Conservation (phyloP, 108 stramenopile species). For the Cyclotella sp. region DNA sequence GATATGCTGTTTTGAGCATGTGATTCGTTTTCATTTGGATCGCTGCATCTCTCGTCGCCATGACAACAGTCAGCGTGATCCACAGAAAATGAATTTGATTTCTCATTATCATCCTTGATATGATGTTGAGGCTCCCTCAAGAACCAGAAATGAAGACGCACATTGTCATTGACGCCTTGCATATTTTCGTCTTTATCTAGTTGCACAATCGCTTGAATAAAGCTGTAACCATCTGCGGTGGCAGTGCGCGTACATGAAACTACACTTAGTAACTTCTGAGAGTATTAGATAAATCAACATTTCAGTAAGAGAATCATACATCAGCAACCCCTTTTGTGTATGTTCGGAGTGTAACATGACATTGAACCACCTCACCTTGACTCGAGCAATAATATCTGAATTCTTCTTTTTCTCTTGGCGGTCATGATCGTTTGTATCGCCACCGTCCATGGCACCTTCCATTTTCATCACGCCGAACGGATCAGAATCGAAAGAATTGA, state of each 20-base stretch:
- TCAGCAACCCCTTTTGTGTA: too few species aligned
- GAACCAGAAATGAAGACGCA: constrained; percentile 38
- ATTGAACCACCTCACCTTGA: constrained; percentile 42
- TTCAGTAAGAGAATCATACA: background rate
- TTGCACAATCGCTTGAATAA: constrained; percentile 58
- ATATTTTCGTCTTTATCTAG: constrained; percentile 46
- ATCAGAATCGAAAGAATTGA: constrained; percentile 59
- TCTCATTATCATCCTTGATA: background rate
- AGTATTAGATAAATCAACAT: background rate
- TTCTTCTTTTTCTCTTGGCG: constrained; percentile 31
- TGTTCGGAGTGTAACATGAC: background rate
- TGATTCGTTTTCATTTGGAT: background rate
- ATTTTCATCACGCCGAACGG: constrained; percentile 53
- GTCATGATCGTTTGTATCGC: constrained; percentile 20
- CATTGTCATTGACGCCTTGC: constrained; percentile 29
- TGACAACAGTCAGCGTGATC: background rate
- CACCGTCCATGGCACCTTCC: constrained; percentile 10
- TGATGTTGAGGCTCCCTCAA: constrained; percentile 30
- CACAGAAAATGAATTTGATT: background rate
- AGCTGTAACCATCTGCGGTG: constrained; percentile 48
- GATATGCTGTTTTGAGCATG: background rate
- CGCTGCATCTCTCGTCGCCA: background rate
- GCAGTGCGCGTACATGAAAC: constrained; percentile 58
- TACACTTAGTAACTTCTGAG: constrained; percentile 53
- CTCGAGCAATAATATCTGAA: constrained; percentile 44